Conservation (phyloP, 306 rosid genomes). For the Prunus mira region DNA sequence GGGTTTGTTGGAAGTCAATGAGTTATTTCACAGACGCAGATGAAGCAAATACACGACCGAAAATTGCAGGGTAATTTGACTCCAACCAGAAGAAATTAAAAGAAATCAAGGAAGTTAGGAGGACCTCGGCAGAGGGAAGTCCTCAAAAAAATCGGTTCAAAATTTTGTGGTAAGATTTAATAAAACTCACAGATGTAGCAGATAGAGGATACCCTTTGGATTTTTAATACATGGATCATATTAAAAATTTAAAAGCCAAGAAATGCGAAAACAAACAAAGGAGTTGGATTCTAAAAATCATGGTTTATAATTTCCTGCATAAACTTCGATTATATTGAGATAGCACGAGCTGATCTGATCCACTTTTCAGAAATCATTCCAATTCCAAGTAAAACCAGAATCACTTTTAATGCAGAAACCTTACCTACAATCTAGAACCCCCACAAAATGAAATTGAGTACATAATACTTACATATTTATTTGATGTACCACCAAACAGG, state of each 20-base stretch:
- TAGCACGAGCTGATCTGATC: neutral
- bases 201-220: neutral
- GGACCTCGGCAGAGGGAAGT: too few species aligned
- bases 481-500: constrained; percentile 7
- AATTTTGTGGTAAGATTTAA: neutral
- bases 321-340: neutral
- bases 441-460: neutral
- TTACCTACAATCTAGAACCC: neutral
- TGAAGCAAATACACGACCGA: too few species aligned
- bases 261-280: neutral
- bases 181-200: neutral
- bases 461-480: constrained; percentile 19
- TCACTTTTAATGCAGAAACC: neutral
- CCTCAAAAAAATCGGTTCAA: too few species aligned
- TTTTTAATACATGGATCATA: neutral
- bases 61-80: too few species aligned
- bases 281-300: too few species aligned
- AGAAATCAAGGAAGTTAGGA: too few species aligned
- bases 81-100: too few species aligned
- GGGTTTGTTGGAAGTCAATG: too few species aligned
- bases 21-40: too few species aligned
- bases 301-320: neutral
- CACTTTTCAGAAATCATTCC: neutral
- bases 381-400: neutral
- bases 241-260: too few species aligned